A percentile compares a stretch with the other conserved stretches of the same genome.
These are phyloP conservation scores for Chlamydomonas sphaeroides DNA, from an alignment of 139 green algal genomes.

Conservation along the genomic window DNA sequence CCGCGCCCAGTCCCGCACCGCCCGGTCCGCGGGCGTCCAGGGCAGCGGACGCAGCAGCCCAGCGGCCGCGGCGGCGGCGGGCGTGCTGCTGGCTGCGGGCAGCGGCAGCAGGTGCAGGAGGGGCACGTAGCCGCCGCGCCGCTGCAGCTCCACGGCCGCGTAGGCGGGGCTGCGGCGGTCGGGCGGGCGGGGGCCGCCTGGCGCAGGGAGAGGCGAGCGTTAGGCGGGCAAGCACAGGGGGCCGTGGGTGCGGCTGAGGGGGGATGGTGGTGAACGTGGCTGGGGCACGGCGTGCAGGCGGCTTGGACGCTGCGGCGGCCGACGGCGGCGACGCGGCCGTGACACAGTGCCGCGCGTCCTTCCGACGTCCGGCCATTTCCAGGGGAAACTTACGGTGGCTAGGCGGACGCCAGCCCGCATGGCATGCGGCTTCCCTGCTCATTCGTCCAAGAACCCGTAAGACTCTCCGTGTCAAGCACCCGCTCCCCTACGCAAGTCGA, in stretches of 20 bases:
- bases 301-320: too few relatives aligned
- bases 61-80: not conserved
- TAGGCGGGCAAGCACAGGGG: not conserved
- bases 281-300: too few relatives aligned
- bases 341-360: too few relatives aligned
- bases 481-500: too few relatives aligned
- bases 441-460: too few relatives aligned
- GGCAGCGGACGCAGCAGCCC: constrained; percentile 39
- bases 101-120: constrained; percentile 65
- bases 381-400: too few relatives aligned
- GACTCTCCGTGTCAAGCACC: too few relatives aligned
- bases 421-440: too few relatives aligned
- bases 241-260: not conserved
- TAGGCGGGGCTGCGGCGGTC: constrained; percentile 34
- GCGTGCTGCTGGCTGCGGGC: not conserved
- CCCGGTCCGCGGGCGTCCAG: constrained; percentile 33
- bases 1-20: constrained; percentile 38
- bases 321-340: too few relatives aligned
- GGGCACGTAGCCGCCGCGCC: constrained; percentile 50
- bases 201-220: too few relatives aligned
- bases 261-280: not conserved
- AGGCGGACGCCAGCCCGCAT: too few relatives aligned
- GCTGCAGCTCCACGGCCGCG: constrained; percentile 48
- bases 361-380: too few relatives aligned
- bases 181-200: not conserved